Evolutionary conservation across 768 basidiomycete species (phyloP).

Genomic region (Lyophyllum shimeji): DNA sequence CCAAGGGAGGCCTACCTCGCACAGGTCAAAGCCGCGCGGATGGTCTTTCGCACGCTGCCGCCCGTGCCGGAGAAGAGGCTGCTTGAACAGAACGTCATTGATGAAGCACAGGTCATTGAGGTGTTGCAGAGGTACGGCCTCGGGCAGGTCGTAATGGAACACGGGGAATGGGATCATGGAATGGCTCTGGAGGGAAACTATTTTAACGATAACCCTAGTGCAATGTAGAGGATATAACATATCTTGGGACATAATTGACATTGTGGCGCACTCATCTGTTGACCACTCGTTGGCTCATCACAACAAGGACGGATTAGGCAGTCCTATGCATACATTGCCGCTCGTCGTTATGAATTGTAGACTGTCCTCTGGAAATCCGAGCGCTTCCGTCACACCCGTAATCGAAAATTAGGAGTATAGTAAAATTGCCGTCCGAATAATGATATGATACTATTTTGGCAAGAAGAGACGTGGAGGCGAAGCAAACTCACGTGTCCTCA

Average conservation of each 20-base stretch:
- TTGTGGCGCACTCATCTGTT: background rate
- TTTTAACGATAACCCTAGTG: conserved; percentile 62
- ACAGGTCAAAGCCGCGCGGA: conserved; percentile 61
- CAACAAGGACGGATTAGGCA: too few relatives aligned
- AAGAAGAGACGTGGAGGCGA: background rate
- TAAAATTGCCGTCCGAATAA: background rate
- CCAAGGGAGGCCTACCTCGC: conserved; percentile 55
- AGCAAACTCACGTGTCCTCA: background rate
- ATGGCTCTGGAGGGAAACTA: conserved; percentile 59
- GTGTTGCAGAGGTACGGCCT: conserved; percentile 54
- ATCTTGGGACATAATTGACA: background rate
- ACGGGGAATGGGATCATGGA: conserved; percentile 41
- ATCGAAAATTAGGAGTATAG: background rate
- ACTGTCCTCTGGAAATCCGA: too few relatives aligned
- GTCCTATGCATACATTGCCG: too few relatives aligned
- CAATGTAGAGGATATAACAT: conserved; percentile 10
- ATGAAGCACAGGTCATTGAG: conserved; percentile 41
- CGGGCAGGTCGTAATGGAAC: conserved; percentile 34
- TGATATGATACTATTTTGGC: background rate
- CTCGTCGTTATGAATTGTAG: too few relatives aligned
- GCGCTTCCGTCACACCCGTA: background rate
- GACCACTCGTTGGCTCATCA: background rate
- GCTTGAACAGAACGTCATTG: conserved; percentile 33
- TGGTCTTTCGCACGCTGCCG: conserved; percentile 66
- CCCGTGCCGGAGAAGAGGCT: conserved; percentile 47